Evolutionary conservation across 140 eudicot genomes (phyloP).

Genomic region (Stevia rebaudiana): DNA sequence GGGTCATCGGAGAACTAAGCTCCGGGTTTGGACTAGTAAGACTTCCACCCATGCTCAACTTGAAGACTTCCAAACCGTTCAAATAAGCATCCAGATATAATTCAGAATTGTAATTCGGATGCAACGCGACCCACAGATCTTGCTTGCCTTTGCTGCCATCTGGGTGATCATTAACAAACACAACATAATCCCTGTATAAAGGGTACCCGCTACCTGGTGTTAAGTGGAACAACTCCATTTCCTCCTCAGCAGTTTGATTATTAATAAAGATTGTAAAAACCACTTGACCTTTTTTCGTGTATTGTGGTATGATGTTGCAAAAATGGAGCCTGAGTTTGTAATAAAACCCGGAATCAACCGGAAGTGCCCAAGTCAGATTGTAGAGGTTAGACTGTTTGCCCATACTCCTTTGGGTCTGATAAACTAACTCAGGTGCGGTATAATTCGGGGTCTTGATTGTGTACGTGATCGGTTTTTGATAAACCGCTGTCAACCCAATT

Average conservation of each 20-base stretch:
- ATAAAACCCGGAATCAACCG: constrained; percentile 43
- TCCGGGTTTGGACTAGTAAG: constrained; percentile 47
- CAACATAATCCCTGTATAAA: constrained; percentile 29
- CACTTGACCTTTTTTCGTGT: neutral
- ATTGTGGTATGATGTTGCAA: constrained; percentile 24
- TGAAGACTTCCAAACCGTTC: constrained; percentile 62
- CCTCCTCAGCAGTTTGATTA: constrained; percentile 32
- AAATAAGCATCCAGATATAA: constrained; percentile 14
- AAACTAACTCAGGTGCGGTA: constrained; percentile 43
- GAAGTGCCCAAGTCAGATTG: constrained; percentile 41
- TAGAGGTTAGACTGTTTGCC: neutral
- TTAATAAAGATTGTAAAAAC: constrained; percentile 25
- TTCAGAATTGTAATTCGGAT: neutral
- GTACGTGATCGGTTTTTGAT: constrained; percentile 15
- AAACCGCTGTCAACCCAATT: neutral
- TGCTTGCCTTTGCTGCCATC: constrained; percentile 15
- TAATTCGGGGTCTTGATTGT: constrained; percentile 28
- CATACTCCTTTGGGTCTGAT: constrained; percentile 31
- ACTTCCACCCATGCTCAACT: constrained; percentile 22
- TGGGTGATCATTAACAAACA: neutral
- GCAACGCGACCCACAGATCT: constrained; percentile 26
- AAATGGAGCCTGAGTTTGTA: constrained; percentile 51
- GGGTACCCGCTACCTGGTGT: constrained; percentile 30
- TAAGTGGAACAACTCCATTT: constrained; percentile 7
- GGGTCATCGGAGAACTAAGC: neutral